Percentiles rank a stretch among this genome's conserved stretches.
phyloP scores from a whole-genome alignment of 2,329 filamentous ascomycete genomes.

The Samsoniella hepiali region DNA sequence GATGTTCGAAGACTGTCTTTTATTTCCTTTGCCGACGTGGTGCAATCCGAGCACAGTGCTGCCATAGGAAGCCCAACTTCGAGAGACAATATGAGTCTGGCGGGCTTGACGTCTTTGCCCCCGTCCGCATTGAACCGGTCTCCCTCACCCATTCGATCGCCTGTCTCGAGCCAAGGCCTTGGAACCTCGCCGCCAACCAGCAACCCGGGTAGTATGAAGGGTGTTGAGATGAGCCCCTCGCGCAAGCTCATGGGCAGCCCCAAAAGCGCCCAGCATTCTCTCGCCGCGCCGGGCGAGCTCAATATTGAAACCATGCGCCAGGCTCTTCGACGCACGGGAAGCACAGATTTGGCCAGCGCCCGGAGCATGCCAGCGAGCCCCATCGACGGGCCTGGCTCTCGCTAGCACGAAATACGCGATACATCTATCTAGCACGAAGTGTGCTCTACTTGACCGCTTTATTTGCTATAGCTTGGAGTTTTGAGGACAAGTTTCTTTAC shows the following conservation, averaged over 20 bases:
- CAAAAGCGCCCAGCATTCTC: constrained; percentile 49
- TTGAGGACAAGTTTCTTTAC: not conserved
- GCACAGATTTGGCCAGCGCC: constrained; percentile 65
- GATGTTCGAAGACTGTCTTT: constrained; percentile 86
- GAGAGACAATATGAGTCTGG: constrained; percentile 67
- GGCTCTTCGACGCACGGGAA: constrained; percentile 79
- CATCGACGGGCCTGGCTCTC: constrained; percentile 40
- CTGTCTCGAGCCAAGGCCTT: constrained; percentile 66
- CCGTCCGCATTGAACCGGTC: constrained; percentile 59
- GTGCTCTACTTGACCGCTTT: not conserved
- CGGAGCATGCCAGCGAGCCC: constrained; percentile 59
- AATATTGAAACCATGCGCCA: constrained; percentile 94
- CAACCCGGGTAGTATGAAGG: constrained; percentile 70
- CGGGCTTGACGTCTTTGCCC: constrained; percentile 61
- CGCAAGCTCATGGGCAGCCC: constrained; percentile 63
- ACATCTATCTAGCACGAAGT: not conserved
- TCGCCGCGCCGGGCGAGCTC: constrained; percentile 58
- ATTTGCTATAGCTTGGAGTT: constrained; percentile 12
- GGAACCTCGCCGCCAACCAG: constrained; percentile 73
- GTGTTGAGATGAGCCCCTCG: constrained; percentile 66
- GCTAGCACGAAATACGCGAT: constrained; percentile 21
- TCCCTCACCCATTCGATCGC: constrained; percentile 76
- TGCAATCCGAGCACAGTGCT: constrained; percentile 76
- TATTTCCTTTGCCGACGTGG: constrained; percentile 94
- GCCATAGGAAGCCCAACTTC: constrained; percentile 48